Percentiles rank a stretch among this genome's conserved stretches.
These are phyloP conservation scores for Backusella australiensis DNA, from an alignment of 192 early-diverging fungal species.

Conservation along the genomic window DNA sequence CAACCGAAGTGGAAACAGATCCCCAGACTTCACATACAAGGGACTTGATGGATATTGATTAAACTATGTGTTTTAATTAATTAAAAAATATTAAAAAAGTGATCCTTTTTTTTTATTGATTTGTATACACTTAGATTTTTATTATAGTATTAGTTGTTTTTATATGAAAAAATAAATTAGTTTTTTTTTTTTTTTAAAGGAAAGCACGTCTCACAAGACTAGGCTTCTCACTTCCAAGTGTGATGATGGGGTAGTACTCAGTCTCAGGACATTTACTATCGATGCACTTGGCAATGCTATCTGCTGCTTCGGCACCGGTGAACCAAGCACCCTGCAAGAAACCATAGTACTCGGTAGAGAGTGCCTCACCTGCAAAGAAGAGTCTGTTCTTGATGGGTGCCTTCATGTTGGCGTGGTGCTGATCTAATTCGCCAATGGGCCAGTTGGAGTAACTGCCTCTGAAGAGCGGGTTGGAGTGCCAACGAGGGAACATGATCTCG, in stretches of 20 bases:
- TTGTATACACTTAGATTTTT: neutral
- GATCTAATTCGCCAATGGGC: constrained; percentile 36
- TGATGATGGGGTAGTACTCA: constrained; percentile 28
- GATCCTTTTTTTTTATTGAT: neutral
- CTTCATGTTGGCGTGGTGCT: constrained; percentile 38
- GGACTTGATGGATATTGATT: constrained; percentile 24
- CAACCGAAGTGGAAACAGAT: constrained; percentile 32
- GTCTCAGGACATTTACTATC: constrained; percentile 22
- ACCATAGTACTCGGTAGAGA: constrained; percentile 29
- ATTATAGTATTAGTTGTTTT: neutral
- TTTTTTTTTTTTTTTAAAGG: neutral
- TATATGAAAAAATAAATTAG: neutral
- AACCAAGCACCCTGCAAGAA: constrained; percentile 33
- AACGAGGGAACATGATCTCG: constrained; percentile 31
- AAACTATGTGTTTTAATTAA: neutral
- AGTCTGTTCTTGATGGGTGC: constrained; percentile 33
- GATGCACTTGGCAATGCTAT: constrained; percentile 14
- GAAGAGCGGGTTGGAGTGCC: constrained; percentile 38
- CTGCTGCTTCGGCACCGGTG: constrained; percentile 13
- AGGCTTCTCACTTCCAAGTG: neutral
- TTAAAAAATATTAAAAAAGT: neutral
- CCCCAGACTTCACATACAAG: constrained; percentile 11
- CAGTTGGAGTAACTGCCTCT: constrained; percentile 40
- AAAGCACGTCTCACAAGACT: constrained; percentile 3
- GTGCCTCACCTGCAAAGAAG: constrained; percentile 41